These are phyloP conservation scores for Umbelopsis isabellina DNA, from an alignment of 192 early-diverging fungal species.

Conservation along the genomic window DNA sequence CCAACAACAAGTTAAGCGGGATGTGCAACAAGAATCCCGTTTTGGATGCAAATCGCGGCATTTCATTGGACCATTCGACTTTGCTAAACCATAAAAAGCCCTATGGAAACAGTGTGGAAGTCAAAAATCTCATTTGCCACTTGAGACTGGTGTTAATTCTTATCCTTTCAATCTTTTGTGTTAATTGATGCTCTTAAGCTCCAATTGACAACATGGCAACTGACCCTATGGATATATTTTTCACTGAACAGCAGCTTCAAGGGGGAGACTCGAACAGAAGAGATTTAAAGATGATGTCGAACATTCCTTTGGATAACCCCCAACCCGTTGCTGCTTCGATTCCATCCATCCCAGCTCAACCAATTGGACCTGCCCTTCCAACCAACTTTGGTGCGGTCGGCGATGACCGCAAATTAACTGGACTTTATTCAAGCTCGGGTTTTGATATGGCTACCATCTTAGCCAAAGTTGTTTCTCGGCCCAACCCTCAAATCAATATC, in stretches of 20 bases:
- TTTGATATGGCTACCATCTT: slow-evolving; percentile 47
- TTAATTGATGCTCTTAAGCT: neutral
- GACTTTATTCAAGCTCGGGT: slow-evolving; percentile 52
- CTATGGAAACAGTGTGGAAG: no score
- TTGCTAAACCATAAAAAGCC: no score
- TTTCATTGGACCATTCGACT: no score
- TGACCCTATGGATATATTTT: neutral
- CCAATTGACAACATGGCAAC: neutral
- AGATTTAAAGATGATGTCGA: neutral
- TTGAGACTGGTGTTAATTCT: neutral
- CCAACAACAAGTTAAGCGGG: no score
- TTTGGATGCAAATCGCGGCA: no score
- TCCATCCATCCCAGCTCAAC: neutral
- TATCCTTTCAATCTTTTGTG: neutral
- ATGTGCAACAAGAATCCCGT: no score
- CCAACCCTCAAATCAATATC: slow-evolving; percentile 59
- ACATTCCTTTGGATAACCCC: neutral
- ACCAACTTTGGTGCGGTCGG: neutral
- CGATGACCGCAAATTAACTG: slow-evolving; percentile 22
- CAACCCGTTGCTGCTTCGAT: neutral
- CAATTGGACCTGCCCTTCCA: neutral
- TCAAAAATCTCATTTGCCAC: no score
- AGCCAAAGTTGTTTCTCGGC: slow-evolving; percentile 34
- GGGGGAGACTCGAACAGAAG: neutral
- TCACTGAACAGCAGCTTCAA: neutral